Base-by-base conservation (phyloP, 1,284 basidiomycete species). In the Inonotus obliquus region DNA sequence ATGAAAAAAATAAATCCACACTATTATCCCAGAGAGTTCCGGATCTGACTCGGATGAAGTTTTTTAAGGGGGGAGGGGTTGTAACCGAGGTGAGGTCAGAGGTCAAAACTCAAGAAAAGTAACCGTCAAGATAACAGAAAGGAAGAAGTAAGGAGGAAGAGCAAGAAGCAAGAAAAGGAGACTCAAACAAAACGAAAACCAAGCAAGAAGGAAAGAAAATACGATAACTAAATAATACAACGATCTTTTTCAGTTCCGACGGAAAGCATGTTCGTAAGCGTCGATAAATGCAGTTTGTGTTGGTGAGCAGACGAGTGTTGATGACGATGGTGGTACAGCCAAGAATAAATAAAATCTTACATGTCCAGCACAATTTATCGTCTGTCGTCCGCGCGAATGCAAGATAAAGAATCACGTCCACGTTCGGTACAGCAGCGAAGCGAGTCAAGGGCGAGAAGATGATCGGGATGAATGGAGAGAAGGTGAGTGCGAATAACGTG, bases 221-320 rank as follows among this genome's bases (percentile, higher is more conserved):
- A 47, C 19, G 45, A 57, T 57, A 44, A n/a, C 32, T 59, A 59
- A 48, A 59, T 59, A 59, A 59, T 59, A 59, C 57, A 59, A 48
- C 9, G 48, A 13, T 35, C 21, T 23, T 35, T 32, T 25, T 45
- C 19, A 7, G 35, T 29, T 21, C 4, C 47, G 32, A 29, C 14
- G 29, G n/a, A 21, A 19, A 57, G 39, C 17, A 32, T 32, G 32
- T 32, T 32, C 32, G 32, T 32, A 32, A 32, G 32, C 32, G 32
- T 32, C 32, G 32, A 21, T 9, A 44, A 44, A 44, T 14, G 17
- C 17, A 11, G 17, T 11, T 44, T 44, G 41, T 7, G 17, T 44
- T 44, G 48, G 48, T 13, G 6, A 29, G n/a, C 23, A 59, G 29
- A 23, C 21, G 23, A 59, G 37, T 47, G 57, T 59, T 32, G 55